Conservation (phyloP, 495 filamentous ascomycete genomes). For the Podospora pseudocomata region DNA sequence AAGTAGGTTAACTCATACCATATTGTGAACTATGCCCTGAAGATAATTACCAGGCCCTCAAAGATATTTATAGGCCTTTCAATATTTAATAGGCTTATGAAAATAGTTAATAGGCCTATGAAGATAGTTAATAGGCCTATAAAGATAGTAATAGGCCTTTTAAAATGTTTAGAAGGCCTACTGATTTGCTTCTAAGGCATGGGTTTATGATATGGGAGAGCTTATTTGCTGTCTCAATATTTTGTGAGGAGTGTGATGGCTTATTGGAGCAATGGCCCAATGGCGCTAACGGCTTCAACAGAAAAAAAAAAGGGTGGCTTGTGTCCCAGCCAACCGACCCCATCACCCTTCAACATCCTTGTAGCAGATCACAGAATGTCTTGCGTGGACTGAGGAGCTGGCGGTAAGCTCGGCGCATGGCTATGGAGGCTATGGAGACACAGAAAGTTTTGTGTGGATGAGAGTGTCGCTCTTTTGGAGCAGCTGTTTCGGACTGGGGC, state of each 20-base stretch:
- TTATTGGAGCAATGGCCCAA: conserved; percentile 5
- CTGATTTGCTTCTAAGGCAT: no score
- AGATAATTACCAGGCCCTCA: no score
- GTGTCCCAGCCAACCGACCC: neutral
- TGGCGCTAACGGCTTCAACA: neutral
- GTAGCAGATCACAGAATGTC: neutral
- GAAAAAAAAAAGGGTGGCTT: neutral
- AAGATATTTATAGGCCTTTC: no score
- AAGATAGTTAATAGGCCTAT: no score
- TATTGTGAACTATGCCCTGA: no score
- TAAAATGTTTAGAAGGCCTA: no score
- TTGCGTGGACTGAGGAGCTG: neutral
- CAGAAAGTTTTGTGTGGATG: neutral
- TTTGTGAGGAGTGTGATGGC: neutral
- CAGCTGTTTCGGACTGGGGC: conserved; percentile 2
- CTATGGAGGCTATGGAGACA: neutral
- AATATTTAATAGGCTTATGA: no score
- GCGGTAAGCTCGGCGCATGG: neutral
- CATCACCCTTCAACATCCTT: neutral
- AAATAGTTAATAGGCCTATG: no score
- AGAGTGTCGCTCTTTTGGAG: neutral
- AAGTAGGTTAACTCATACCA: no score
- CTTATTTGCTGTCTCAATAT: no score
- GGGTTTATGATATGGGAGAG: no score
- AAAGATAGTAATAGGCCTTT: no score